Evolutionary conservation across 2,329 filamentous ascomycete genomes (phyloP).

Genomic region (Cordyceps javanica): DNA sequence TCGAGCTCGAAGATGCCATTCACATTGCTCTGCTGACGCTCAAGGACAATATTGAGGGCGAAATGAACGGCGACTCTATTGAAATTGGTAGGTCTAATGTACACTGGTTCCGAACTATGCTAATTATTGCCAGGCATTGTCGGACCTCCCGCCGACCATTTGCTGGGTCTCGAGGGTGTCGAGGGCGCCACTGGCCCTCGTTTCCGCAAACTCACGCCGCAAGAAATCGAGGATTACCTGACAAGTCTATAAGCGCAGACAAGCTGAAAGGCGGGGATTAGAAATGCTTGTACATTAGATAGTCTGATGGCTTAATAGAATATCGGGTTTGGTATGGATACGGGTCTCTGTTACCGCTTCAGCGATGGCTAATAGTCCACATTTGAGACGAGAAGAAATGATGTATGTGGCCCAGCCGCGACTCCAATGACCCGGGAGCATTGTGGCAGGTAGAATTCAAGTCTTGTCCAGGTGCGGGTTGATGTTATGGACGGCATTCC

Average conservation of each 20-base stretch:
- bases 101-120: conserved; percentile 10
- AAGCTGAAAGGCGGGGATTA: neutral
- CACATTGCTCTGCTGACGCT: conserved; percentile 95
- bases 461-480: conserved; percentile 30
- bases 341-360: conserved; percentile 13
- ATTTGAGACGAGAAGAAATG: neutral
- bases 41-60: conserved; percentile 98
- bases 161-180: conserved; percentile 86
- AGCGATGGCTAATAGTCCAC: neutral
- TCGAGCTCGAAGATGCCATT: conserved; percentile 96
- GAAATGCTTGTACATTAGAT: conserved; percentile 41
- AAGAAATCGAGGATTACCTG: conserved; percentile 99
- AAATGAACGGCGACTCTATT: conserved; percentile 98
- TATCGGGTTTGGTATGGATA: conserved; percentile 16
- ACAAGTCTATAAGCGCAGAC: conserved; percentile 74
- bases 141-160: conserved; percentile 85
- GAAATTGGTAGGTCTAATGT: conserved; percentile 66
- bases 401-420: conserved; percentile 34
- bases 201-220: conserved; percentile 90
- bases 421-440: conserved; percentile 33
- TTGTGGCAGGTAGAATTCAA: conserved; percentile 23
- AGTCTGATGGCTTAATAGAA: conserved; percentile 36
- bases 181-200: conserved; percentile 78
- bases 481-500: conserved; percentile 32
- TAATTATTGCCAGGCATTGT: conserved; percentile 66